Conservation (phyloP, 2,329 filamentous ascomycete genomes). For the Stachybotrys elegans region DNA sequence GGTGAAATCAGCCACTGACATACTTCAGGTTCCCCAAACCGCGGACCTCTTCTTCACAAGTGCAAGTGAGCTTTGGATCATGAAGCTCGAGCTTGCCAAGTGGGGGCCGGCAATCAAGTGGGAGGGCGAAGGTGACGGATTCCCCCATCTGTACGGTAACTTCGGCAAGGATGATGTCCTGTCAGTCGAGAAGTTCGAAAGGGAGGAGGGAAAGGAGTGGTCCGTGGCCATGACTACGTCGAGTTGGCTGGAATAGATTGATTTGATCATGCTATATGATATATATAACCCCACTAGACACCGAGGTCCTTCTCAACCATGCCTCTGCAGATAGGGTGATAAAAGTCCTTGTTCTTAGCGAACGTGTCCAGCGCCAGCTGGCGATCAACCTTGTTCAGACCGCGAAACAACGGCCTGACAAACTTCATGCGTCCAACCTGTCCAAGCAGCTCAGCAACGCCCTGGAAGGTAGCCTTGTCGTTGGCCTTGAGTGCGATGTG, state of each 20-base stretch:
- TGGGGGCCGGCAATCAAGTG: slow-evolving; percentile 43
- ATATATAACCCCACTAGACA: slow-evolving; percentile 13
- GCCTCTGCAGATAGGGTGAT: slow-evolving; percentile 85
- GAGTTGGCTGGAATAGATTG: slow-evolving; percentile 34
- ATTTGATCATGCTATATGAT: neutral
- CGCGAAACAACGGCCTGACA: slow-evolving; percentile 77
- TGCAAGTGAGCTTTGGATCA: slow-evolving; percentile 37
- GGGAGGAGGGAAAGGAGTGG: slow-evolving; percentile 42
- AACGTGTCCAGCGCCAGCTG: slow-evolving; percentile 77
- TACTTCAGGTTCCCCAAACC: slow-evolving; percentile 36
- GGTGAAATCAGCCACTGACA: neutral
- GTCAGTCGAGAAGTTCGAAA: slow-evolving; percentile 39
- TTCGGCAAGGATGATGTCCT: slow-evolving; percentile 49
- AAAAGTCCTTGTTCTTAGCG: slow-evolving; percentile 83
- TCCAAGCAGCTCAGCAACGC: slow-evolving; percentile 70
- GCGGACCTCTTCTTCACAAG: slow-evolving; percentile 39
- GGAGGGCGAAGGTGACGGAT: slow-evolving; percentile 40
- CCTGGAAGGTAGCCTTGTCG: slow-evolving; percentile 63
- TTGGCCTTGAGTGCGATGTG: slow-evolving; percentile 71
- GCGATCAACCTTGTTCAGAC: slow-evolving; percentile 69
- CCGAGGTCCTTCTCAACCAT: slow-evolving; percentile 84
- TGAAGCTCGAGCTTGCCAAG: slow-evolving; percentile 47
- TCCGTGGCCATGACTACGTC: slow-evolving; percentile 33
- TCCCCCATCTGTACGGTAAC: slow-evolving; percentile 56
- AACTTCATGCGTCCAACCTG: slow-evolving; percentile 95